A percentile compares a stretch with the other conserved stretches of the same genome.
Conservation (phyloP, 305 asterid genomes). For the Solanum chacoense region DNA sequence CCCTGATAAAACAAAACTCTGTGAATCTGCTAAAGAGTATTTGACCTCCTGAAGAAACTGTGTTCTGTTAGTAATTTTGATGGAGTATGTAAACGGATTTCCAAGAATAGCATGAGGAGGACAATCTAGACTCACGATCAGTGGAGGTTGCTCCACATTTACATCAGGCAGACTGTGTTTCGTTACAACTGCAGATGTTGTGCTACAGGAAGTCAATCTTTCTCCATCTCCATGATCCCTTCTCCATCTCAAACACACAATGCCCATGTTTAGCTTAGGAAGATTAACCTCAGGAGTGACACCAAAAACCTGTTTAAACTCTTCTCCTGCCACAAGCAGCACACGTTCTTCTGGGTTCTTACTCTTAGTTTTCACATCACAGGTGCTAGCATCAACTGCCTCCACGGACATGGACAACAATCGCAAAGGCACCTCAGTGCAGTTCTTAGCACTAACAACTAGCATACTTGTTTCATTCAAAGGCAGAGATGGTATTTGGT, state of each 20-base stretch:
- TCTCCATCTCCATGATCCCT: constrained; percentile 36
- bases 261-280: constrained; percentile 43
- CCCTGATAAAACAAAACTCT: constrained; percentile 74
- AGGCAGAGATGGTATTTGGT: constrained; percentile 52
- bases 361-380: constrained; percentile 39
- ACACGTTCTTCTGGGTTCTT: constrained; percentile 35
- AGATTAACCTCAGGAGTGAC: constrained; percentile 44
- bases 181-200: constrained; percentile 39
- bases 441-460: constrained; percentile 60
- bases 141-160: constrained; percentile 58
- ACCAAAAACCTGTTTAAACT: constrained; percentile 76
- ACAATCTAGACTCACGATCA: constrained; percentile 58
- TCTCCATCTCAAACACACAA: constrained; percentile 68
- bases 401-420: constrained; percentile 65
- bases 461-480: constrained; percentile 64
- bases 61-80: constrained; percentile 54
- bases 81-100: constrained; percentile 47
- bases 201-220: constrained; percentile 5
- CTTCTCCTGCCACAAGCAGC: constrained; percentile 77
- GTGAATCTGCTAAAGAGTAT: constrained; percentile 72
- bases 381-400: constrained; percentile 31
- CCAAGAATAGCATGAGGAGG: constrained; percentile 87
- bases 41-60: constrained; percentile 81
- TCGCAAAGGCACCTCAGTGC: constrained; percentile 75
- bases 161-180: constrained; percentile 71